A percentile compares a stretch with the other conserved stretches of the same genome.
phyloP scores from a whole-genome alignment of 331 rosid genomes.

The Dryas integrifolia region DNA sequence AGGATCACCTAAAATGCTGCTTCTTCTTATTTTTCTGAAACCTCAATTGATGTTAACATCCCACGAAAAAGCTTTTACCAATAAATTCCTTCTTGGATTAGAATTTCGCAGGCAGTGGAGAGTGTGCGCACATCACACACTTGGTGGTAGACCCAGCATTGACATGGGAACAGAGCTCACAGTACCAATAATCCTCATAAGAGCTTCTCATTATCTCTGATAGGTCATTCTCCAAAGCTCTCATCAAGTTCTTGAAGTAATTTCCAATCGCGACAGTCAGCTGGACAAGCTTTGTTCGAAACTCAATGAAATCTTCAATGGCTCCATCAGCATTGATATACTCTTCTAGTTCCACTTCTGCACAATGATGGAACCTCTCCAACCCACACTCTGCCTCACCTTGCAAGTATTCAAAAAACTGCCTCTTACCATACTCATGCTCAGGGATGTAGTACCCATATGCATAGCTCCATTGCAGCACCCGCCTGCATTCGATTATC shows the following conservation, averaged over 20 bases:
- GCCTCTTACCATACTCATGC: constrained; percentile 58
- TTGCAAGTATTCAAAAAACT: constrained; percentile 77
- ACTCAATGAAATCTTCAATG: background rate
- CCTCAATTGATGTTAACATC: no score
- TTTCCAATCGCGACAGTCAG: constrained; percentile 42
- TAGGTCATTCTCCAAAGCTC: constrained; percentile 66
- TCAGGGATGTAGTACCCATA: constrained; percentile 76
- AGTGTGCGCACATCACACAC: constrained; percentile 5
- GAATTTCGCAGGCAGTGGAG: background rate
- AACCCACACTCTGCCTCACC: constrained; percentile 77
- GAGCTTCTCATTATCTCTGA: constrained; percentile 45
- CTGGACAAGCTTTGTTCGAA: constrained; percentile 7
- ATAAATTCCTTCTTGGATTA: background rate
- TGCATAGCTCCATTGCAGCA: constrained; percentile 80
- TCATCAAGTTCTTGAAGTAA: constrained; percentile 70
- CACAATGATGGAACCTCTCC: constrained; percentile 66
- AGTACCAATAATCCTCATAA: constrained; percentile 3
- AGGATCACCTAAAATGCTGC: no score
- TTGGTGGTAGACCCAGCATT: background rate
- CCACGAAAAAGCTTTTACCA: no score
- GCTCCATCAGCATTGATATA: constrained; percentile 4
- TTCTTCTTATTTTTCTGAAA: no score
- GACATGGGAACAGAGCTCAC: constrained; percentile 5
- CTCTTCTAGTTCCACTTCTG: constrained; percentile 50
- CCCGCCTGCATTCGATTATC: constrained; percentile 78